A percentile compares a stretch with the other conserved stretches of the same genome.
Conservation (phyloP, 2,329 filamentous ascomycete species). For the Aspergillus luchuensis region DNA sequence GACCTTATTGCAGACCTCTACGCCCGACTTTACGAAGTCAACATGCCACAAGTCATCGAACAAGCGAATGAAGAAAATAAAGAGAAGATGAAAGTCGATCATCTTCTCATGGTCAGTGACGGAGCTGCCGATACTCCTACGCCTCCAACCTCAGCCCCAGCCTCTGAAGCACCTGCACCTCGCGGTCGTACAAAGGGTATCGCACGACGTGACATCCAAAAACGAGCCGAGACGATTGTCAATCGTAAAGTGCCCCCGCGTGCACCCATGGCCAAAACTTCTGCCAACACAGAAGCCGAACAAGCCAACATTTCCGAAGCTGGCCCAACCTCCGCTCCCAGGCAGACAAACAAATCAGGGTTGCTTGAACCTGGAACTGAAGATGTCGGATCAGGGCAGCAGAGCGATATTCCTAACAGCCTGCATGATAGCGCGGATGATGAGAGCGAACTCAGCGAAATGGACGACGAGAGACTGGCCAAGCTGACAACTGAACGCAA, state of each 20-base stretch:
- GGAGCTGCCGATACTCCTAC: constrained; percentile 33
- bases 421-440: constrained; percentile 68
- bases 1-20: constrained; percentile 94
- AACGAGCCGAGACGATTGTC: constrained; percentile 60
- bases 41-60: constrained; percentile 42
- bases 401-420: constrained; percentile 60
- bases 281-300: constrained; percentile 28
- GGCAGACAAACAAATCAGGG: constrained; percentile 10
- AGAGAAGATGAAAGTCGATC: constrained; percentile 51
- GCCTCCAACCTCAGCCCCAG: constrained; percentile 33
- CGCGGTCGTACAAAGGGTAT: constrained; percentile 58
- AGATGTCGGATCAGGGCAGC: constrained; percentile 45
- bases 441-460: constrained; percentile 70
- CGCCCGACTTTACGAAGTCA: constrained; percentile 56
- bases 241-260: constrained; percentile 40
- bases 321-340: constrained; percentile 47
- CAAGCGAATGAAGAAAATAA: constrained; percentile 48
- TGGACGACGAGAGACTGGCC: constrained; percentile 43
- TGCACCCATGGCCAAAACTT: constrained; percentile 25
- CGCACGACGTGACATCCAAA: constrained; percentile 60
- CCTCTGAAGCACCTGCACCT: constrained; percentile 38
- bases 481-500: constrained; percentile 30
- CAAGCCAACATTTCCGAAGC: constrained; percentile 21
- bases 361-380: constrained; percentile 36
- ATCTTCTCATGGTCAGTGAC: constrained; percentile 46